Evolutionary conservation across 225 moss, liverwort and hornwort species (phyloP), one percentile per base, ranked within the genome.

Genomic region (Bryum argenteum): DNA sequence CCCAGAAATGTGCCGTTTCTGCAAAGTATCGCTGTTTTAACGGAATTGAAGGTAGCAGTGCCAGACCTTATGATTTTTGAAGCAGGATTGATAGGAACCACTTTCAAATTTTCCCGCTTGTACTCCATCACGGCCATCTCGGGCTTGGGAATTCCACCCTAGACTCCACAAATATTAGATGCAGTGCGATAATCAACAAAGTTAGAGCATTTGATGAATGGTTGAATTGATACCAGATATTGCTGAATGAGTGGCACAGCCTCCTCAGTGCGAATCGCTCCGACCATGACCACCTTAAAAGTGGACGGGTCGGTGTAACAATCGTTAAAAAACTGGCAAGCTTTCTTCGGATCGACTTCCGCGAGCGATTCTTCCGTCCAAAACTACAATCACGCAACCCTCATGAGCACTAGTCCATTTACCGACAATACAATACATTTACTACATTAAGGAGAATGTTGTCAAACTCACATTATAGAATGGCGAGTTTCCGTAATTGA

Each of bases 111-210:
- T 54, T 85, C 85, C 33, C 83, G 87, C 76, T 87, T 80, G 71
- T 85, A 89, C 43, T 81, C 61, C 83, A 87, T 83, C 26, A 89
- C 16, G 65, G 74, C 79, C 65, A 69, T 72, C 60, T 83, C 85
- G 69, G 83, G 91, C 61, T 75, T 89, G 10, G 83, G 81, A 74
- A 89, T 85, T 48, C 87, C 89, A 61, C 89, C 89, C 91, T 91
- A 51, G 8, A 22, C 15, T 47, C 15, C 10, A 41, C 40, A 15
- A 33, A 33, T 47, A 8, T 70, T 70, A 45, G 58, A 70, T 45
- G 44, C 2, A 21, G 14, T 22, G 5, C 33, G 4, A 33, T n/a
- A n/a, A n/a, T n/a, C n/a, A n/a, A n/a, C n/a, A n/a, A n/a, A n/a
- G n/a, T 61, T 42, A 44, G 0, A 11, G 13, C 38, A 44, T 53